These are phyloP conservation scores for Pleurotus giganteus DNA, from an alignment of 768 basidiomycete species.

Conservation along the genomic window DNA sequence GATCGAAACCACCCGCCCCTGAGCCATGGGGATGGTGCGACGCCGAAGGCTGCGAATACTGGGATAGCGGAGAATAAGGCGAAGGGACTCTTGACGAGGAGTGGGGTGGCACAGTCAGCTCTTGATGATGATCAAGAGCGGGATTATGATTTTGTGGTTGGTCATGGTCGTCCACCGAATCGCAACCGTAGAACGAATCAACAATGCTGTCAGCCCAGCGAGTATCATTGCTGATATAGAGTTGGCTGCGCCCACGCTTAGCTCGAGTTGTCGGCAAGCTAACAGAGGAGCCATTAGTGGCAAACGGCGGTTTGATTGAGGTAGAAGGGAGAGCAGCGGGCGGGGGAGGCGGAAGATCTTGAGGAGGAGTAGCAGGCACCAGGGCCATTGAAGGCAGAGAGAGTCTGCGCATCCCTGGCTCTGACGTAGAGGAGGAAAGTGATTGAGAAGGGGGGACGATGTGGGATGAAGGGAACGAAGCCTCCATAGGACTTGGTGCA, in stretches of 20 bases:
- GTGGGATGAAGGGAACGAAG: background rate
- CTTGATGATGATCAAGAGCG: background rate
- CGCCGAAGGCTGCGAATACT: background rate
- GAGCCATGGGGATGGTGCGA: background rate
- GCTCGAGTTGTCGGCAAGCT: background rate
- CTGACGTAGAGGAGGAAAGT: background rate
- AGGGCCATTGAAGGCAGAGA: background rate
- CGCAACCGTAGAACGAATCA: constrained; percentile 4
- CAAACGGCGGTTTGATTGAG: background rate
- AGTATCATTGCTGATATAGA: constrained; percentile 6
- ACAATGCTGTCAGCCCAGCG: constrained; percentile 6
- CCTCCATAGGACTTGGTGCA: background rate
- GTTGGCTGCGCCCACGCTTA: constrained; percentile 1
- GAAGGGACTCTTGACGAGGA: background rate
- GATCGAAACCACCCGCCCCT: background rate
- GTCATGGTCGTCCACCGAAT: background rate
- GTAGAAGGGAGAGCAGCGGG: background rate
- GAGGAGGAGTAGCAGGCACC: background rate
- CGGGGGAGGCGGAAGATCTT: background rate
- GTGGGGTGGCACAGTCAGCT: background rate
- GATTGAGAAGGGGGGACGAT: background rate
- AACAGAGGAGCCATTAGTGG: background rate
- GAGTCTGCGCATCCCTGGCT: background rate
- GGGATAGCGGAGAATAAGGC: background rate
- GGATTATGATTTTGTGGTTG: background rate